Evolutionary conservation across 768 basidiomycete species (phyloP).

Genomic region (Lactifluus piperatus): DNA sequence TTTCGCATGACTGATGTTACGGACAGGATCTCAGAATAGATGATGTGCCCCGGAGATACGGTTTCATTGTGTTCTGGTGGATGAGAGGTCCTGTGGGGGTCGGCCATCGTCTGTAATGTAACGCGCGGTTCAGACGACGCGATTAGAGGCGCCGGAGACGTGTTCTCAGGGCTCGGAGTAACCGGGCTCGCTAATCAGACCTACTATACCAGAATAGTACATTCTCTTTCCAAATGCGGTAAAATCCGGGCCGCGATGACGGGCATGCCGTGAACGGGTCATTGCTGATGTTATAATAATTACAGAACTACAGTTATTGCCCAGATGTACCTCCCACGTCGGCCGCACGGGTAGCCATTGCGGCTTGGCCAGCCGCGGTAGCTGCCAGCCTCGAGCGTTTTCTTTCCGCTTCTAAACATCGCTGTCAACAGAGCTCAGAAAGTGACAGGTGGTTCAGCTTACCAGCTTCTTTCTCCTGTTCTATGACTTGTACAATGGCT

Average conservation of each 20-base stretch:
- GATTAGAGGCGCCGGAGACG: background rate
- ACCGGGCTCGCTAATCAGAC: background rate
- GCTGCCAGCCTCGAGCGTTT: constrained; percentile 87
- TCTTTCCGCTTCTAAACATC: constrained; percentile 75
- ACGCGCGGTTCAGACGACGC: background rate
- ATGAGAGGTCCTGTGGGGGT: background rate
- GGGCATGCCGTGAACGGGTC: background rate
- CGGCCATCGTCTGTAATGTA: background rate
- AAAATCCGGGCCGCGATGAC: too few relatives aligned
- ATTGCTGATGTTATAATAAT: constrained; percentile 5
- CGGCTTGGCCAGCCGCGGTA: constrained; percentile 85
- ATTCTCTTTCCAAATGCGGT: background rate
- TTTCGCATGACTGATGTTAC: constrained; percentile 95
- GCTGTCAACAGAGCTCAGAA: background rate
- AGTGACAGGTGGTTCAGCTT: constrained; percentile 13
- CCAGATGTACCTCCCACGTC: constrained; percentile 33
- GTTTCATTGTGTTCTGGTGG: background rate
- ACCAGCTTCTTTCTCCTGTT: constrained; percentile 96
- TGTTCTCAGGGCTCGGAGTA: background rate
- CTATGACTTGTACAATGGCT: constrained; percentile 85
- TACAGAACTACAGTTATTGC: constrained; percentile 10
- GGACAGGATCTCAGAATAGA: constrained; percentile 83
- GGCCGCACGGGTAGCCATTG: constrained; percentile 60
- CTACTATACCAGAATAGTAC: constrained; percentile 1
- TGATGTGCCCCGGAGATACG: constrained; percentile 63